A percentile compares a stretch with the other conserved stretches of the same genome.
Conservation (phyloP, 352 stramenopile genomes). For the Phytophthora meadii region DNA sequence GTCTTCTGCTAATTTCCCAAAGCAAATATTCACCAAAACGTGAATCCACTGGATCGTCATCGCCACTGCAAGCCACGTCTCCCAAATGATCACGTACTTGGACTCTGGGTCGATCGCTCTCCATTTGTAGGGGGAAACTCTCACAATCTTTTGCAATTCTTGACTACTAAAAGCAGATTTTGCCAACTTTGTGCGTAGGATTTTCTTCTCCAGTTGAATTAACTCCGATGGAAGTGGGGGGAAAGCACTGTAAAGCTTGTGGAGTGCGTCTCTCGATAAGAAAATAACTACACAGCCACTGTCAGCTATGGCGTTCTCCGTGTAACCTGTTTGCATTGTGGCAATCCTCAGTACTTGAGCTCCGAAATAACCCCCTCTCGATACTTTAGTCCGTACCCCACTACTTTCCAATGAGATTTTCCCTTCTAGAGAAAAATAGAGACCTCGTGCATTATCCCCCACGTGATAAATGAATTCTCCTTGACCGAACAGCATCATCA, state of each 20-base stretch:
- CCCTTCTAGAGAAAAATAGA: conserved; percentile 62
- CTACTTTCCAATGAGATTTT: conserved; percentile 30
- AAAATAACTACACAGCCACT: conserved; percentile 60
- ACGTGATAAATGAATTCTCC: conserved; percentile 4
- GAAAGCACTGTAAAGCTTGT: not conserved
- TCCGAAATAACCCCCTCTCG: conserved; percentile 53
- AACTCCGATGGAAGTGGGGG: not conserved
- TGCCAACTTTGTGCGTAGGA: not conserved
- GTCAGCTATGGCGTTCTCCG: conserved; percentile 44
- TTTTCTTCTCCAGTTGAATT: not conserved
- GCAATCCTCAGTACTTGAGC: conserved; percentile 34
- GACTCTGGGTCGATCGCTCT: not conserved
- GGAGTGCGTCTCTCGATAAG: conserved; percentile 34
- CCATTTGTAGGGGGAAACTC: not conserved
- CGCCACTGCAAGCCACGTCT: not conserved
- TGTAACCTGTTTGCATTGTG: conserved; percentile 39
- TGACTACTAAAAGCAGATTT: not conserved
- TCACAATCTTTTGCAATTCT: not conserved
- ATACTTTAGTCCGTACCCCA: conserved; percentile 26
- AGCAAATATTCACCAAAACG: not conserved
- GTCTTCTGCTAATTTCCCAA: not conserved
- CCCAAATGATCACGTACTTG: not conserved
- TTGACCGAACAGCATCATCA: conserved; percentile 42
- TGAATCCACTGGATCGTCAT: not conserved
- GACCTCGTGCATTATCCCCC: not conserved